Evolutionary conservation across 1,284 basidiomycete genomes (phyloP).

Genomic region (Coniferiporia weirii): DNA sequence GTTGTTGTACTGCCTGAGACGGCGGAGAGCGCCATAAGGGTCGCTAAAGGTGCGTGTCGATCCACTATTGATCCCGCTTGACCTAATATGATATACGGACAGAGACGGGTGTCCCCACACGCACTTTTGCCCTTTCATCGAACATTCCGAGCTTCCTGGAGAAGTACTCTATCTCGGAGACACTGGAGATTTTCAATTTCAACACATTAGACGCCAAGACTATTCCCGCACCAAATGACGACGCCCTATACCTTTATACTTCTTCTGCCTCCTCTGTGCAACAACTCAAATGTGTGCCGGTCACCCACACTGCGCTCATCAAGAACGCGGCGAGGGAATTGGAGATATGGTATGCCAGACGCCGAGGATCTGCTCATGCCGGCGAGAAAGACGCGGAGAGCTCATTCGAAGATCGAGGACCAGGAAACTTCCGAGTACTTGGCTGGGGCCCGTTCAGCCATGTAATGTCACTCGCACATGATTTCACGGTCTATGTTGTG

Average conservation of each 20-base stretch:
- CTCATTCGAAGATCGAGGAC: background rate
- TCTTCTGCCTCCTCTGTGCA: slow-evolving; percentile 32
- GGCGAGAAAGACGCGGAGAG: too few relatives aligned
- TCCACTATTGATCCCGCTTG: background rate
- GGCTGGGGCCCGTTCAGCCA: slow-evolving; percentile 34
- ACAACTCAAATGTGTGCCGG: slow-evolving; percentile 32
- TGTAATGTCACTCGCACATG: slow-evolving; percentile 24
- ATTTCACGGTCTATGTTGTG: slow-evolving; percentile 26
- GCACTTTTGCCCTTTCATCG: slow-evolving; percentile 16
- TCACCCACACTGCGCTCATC: slow-evolving; percentile 28
- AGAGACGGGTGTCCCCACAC: slow-evolving; percentile 1
- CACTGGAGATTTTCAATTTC: slow-evolving; percentile 20
- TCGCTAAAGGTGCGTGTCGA: slow-evolving; percentile 23
- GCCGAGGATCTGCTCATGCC: background rate
- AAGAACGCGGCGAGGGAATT: slow-evolving; percentile 24
- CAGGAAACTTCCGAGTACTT: slow-evolving; percentile 26
- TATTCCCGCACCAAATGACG: slow-evolving; percentile 3
- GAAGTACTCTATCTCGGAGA: slow-evolving; percentile 24
- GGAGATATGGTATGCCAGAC: slow-evolving; percentile 26
- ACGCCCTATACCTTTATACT: slow-evolving; percentile 29
- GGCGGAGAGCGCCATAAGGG: slow-evolving; percentile 22
- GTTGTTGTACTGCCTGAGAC: slow-evolving; percentile 26
- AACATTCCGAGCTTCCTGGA: slow-evolving; percentile 28
- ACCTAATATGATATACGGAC: background rate
- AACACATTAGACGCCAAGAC: slow-evolving; percentile 17